Percentiles rank a stretch among this genome's conserved stretches.
These are phyloP conservation scores for Talaromyces sp. DNA, from an alignment of 2,329 filamentous ascomycete genomes.

Conservation along the genomic window DNA sequence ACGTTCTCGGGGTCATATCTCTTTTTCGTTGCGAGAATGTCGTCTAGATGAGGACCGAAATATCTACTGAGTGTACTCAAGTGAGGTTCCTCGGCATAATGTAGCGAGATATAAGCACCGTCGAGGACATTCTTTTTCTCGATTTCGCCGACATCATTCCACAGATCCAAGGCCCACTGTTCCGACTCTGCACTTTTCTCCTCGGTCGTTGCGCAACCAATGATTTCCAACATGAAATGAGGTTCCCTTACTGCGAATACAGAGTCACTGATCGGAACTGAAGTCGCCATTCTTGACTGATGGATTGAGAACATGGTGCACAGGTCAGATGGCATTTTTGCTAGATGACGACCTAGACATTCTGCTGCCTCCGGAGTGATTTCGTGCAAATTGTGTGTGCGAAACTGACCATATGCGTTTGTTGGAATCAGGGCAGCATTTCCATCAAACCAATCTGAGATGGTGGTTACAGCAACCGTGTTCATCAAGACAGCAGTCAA, in stretches of 20 bases:
- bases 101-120: constrained; percentile 24
- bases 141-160: constrained; percentile 22
- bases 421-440: constrained; percentile 18
- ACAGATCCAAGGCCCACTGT: constrained; percentile 30
- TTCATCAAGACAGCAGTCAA: constrained; percentile 12
- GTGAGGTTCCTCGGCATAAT: constrained; percentile 22
- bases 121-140: constrained; percentile 20
- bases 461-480: constrained; percentile 11
- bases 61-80: constrained; percentile 22
- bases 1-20: constrained; percentile 37
- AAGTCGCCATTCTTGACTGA: constrained; percentile 22
- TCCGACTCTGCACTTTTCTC: constrained; percentile 25
- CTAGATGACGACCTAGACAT: constrained; percentile 26
- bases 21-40: constrained; percentile 34
- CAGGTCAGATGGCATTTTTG: constrained; percentile 23
- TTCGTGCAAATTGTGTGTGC: constrained; percentile 23
- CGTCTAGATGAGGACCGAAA: constrained; percentile 21
- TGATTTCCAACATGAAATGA: constrained; percentile 39
- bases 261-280: constrained; percentile 20
- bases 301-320: constrained; percentile 32
- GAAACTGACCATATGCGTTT: constrained; percentile 12
- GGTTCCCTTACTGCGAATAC: constrained; percentile 32
- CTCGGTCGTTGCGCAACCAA: constrained; percentile 25
- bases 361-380: constrained; percentile 27
- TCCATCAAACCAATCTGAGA: constrained; percentile 23